A percentile compares a stretch with the other conserved stretches of the same genome.
Evolutionary conservation across 768 basidiomycete genomes (phyloP).

Genomic region (Termitomyces sp.): DNA sequence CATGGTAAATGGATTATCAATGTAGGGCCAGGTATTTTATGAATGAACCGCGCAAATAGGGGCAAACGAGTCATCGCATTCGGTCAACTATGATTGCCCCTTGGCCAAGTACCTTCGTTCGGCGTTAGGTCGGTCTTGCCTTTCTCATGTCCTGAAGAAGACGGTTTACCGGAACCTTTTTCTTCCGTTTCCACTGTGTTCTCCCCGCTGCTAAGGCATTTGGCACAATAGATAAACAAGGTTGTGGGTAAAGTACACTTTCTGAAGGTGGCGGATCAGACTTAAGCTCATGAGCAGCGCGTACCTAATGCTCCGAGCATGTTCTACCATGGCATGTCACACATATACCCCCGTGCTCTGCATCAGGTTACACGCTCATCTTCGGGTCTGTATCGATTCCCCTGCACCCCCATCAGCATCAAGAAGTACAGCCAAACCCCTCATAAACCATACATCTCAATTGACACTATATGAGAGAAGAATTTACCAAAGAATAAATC

Average conservation of each 20-base stretch:
- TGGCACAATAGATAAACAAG: not conserved
- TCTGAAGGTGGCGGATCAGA: not conserved
- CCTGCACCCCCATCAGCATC: no score
- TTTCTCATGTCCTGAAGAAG: no score
- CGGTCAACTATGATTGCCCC: not conserved
- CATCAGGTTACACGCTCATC: no score
- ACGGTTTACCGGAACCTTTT: not conserved
- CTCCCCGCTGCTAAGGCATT: not conserved
- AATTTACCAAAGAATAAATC: no score
- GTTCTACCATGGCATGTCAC: no score
- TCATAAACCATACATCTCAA: no score
- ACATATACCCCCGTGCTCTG: no score
- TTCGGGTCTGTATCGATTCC: no score
- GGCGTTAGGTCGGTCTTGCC: not conserved
- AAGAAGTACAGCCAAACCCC: no score
- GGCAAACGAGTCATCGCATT: not conserved
- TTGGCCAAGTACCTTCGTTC: not conserved
- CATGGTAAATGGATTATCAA: not conserved
- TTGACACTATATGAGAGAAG: no score
- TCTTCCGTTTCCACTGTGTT: not conserved
- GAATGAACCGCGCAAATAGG: slow-evolving; percentile 4
- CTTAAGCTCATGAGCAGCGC: not conserved
- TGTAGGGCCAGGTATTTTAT: slow-evolving; percentile 3
- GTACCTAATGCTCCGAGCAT: no score
- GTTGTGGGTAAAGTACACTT: not conserved